Evolutionary conservation across 2,329 filamentous ascomycete species (phyloP), one percentile per base, ranked within the genome.

Genomic region (Cladophialophora carrionii): DNA sequence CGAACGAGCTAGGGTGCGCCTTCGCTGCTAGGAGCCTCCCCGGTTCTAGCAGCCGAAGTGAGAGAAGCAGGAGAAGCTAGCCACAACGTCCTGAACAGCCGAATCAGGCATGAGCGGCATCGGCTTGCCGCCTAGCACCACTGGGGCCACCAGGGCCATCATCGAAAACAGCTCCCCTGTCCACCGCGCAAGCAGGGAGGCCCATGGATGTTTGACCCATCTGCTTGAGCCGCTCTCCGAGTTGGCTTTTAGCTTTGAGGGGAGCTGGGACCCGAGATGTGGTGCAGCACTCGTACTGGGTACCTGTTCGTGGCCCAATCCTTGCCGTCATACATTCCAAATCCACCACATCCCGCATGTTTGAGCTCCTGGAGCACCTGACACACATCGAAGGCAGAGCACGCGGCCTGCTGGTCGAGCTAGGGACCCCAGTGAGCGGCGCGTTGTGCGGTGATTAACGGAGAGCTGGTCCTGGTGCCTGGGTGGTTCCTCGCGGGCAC

Each of bases 11-110:
- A 62, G 46, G 54, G 41, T 43, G n/a, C 57, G 48, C 48, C 48
- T 17, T 24, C 29, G 22, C 22, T 54, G 26, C 57, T 48, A 57
- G 58, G 57, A 58, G 51, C 62, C 52, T 57, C 64, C 66, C 67
- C 67, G 67, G 67, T 69, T 69, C 64, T 67, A 57, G 57, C 58
- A 67, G 64, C 67, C 67, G 67, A 69, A 65, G 67, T 69, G 56
- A 67, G 65, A 63, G 67, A 61, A 63, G 67, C 67, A 52, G 65
- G 65, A 65, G 67, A 61, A 63, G 67, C 67, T 67, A 69, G 67
- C 64, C 62, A 62, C 67, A 69, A 69, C 67, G 62, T 66, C 57
- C 41, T 61, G 46, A 57, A 48, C 62, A 65, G 60, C 67, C 67
- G 62, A 69, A 69, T 69, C 56, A 52, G 67, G 59, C 63, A 64